Evolutionary conservation across 225 moss, liverwort and hornwort genomes (phyloP), one percentile per base, ranked within the genome.

Genomic region (Climacium dendroides): DNA sequence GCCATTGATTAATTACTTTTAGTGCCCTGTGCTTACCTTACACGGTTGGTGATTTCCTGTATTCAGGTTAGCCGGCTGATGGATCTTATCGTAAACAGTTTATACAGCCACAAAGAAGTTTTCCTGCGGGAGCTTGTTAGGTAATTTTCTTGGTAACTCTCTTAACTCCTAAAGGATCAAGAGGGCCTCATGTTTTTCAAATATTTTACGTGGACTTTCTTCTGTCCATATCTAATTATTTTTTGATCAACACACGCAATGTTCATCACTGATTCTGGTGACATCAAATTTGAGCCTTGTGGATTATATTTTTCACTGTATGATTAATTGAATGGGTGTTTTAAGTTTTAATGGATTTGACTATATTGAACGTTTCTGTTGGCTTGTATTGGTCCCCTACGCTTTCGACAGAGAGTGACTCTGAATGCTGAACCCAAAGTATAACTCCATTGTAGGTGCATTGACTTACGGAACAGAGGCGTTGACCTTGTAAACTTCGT

Each of bases 31-130:
- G 50, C 58, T 80, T 43, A 52, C 52, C 35, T 26, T 9, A 47
- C n/a, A 58, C 6, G 39, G 61, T 81, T 88, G 34, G 6, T 69
- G 77, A 77, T 92, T 88, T 53, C 34, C 54, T 79, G 50, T 89
- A 74, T 74, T 61, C 74, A 98, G 98, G 98, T 98, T 37, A 96
- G 94, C 74, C 95, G 98, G 80, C 90, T 98, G 79, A 86, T 98
- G 94, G 96, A 98, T 90, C 89, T 98, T 84, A 98, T 98, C 69
- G 98, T 98, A 4, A 94, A 96, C 94, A 98, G 98, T 81, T 92
- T 98, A 28, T 98, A 98, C 89, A 98, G 98, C 83, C 92, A 98
- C 82, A 98, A 98, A 87, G 98, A 98, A 85, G 98, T 98, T 59
- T 98, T 98, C 28, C 90, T 98, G 25, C 90, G 98, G 52, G 98